Percentiles rank a stretch among this genome's conserved stretches.
Conservation (phyloP, 345 rosid genomes). For the Passiflora organensis region DNA sequence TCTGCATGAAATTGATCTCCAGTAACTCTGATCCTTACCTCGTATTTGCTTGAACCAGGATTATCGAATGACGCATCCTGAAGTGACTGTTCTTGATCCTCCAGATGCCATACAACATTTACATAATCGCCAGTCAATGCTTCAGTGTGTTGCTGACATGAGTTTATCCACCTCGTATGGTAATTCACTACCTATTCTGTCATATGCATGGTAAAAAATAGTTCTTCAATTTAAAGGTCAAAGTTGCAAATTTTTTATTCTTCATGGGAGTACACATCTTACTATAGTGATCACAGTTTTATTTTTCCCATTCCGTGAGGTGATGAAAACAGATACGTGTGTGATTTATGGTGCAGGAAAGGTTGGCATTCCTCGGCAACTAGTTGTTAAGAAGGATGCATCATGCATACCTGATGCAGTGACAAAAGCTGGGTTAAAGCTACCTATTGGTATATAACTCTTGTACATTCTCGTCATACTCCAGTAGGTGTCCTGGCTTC, state of each 20-base stretch:
- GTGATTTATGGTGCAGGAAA: conserved; percentile 37
- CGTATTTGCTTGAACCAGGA: conserved; percentile 33
- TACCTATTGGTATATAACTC: conserved; percentile 52
- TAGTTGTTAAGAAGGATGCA: conserved; percentile 59
- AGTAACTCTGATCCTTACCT: not conserved
- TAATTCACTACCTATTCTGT: conserved; percentile 14
- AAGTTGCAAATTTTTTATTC: not conserved
- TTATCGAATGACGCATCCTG: conserved; percentile 60
- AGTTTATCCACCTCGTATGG: conserved; percentile 52
- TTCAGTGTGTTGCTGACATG: conserved; percentile 78
- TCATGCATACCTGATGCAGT: conserved; percentile 60
- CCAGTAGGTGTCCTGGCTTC: not conserved
- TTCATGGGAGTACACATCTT: not conserved
- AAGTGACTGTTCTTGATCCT: conserved; percentile 81
- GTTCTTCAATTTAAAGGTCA: not conserved
- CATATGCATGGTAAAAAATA: not conserved
- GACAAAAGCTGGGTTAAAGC: conserved; percentile 47
- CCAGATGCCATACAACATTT: conserved; percentile 77
- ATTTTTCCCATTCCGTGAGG: not conserved
- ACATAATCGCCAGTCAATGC: conserved; percentile 72
- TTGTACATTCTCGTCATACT: conserved; percentile 1
- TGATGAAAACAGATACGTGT: conserved; percentile 3
- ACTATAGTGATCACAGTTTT: not conserved
- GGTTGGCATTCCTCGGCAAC: conserved; percentile 60
- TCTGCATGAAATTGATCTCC: not conserved